Base-by-base conservation (phyloP, 345 rosid genomes). In the Citrus trifoliata region DNA sequence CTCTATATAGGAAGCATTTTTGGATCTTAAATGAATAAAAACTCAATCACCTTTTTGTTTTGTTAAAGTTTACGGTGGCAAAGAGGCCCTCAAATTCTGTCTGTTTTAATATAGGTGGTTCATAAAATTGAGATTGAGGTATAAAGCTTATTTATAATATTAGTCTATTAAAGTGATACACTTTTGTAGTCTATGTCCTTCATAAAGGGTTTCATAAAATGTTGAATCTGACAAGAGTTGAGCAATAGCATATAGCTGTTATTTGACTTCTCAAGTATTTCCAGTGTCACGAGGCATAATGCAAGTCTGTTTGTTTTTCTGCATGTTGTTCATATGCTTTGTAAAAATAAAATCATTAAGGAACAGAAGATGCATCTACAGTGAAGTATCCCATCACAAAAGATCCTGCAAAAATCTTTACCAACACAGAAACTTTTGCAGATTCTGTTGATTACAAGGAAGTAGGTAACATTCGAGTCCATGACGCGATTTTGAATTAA, bases 381-480 rank as follows among this genome's bases (percentile, higher is more conserved):
- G 51, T 81, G 76, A 73, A 80, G 70, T 73, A 73, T 80, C 69
- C 70, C 61, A 37, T 76, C 33, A 32, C 67, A 51, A 53, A 67
- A 67, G 72, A 74, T 78, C 79, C 72, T 71, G 65, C 75, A 27
- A 25, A 65, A 58, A 32, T 66, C 48, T 42, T 67, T 24, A 40
- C 53, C 63, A 56, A 66, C 62, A 69, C 78, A 51, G n/a, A 51
- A 22, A 38, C 75, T 74, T 72, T 81, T 25, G 68, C 58, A 22
- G 78, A 68, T 71, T 56, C 83, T 75, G 80, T 71, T 76, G 82
- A 78, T 78, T 75, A 70, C 56, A 63, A 78, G 28, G 78, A 85
- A 77, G 83, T 80, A 76, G 86, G 90, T 87, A 90, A 37, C 83
- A 35, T 72, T 71, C 42, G 55, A 77, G 69, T 35, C 75, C 74